phyloP scores from a whole-genome alignment of 2,329 filamentous ascomycete genomes.

The Exophiala oligosperma region DNA sequence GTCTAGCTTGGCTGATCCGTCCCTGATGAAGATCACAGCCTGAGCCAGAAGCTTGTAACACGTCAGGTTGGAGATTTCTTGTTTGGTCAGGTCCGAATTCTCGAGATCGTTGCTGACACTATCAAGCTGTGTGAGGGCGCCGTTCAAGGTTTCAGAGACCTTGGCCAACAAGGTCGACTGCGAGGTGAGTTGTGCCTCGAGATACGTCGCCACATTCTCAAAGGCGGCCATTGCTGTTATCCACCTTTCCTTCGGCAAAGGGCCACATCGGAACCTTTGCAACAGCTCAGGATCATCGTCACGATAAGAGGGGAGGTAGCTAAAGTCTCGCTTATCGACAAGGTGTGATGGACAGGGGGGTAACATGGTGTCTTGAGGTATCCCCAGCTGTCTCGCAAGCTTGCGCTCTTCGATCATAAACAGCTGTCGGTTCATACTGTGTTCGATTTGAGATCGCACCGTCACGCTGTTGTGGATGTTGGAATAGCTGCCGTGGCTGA shows the following conservation, averaged over 20 bases:
- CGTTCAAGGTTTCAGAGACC: constrained; percentile 12
- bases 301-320: constrained; percentile 24
- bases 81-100: constrained; percentile 19
- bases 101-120: neutral
- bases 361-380: constrained; percentile 16
- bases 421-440: constrained; percentile 35
- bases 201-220: constrained; percentile 24
- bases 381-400: constrained; percentile 40
- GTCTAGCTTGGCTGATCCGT: constrained; percentile 1
- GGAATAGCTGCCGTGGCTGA: constrained; percentile 44
- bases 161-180: constrained; percentile 7
- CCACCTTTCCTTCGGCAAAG: constrained; percentile 22
- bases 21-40: constrained; percentile 6
- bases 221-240: constrained; percentile 22
- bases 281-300: constrained; percentile 19
- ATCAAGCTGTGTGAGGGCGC: neutral
- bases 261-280: constrained; percentile 17
- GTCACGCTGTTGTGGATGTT: constrained; percentile 44
- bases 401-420: constrained; percentile 45
- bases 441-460: constrained; percentile 36
- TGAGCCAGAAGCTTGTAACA: constrained; percentile 10
- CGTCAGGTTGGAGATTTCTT: constrained; percentile 10
- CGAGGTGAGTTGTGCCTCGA: constrained; percentile 19
- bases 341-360: constrained; percentile 11
- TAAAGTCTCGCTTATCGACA: constrained; percentile 26